These are phyloP conservation scores for Hortaea werneckii DNA, from an alignment of 2,329 filamentous ascomycete species.

Conservation along the genomic window DNA sequence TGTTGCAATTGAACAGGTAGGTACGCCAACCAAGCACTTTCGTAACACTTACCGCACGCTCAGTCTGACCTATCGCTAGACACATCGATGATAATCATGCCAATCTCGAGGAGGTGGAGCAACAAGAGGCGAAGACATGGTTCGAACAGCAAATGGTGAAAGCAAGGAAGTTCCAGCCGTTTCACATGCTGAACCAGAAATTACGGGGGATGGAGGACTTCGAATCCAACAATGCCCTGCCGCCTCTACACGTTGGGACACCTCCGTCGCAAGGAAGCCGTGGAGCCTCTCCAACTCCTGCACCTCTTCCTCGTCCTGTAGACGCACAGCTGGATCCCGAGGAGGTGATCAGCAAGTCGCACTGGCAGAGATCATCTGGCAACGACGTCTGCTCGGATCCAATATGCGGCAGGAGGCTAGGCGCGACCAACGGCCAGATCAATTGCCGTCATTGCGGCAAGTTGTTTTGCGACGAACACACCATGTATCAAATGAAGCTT, in stretches of 20 bases:
- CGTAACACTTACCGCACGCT: too few species aligned
- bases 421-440: constrained; percentile 69
- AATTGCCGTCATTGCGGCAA: constrained; percentile 91
- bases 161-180: constrained; percentile 83
- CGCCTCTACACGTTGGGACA: constrained; percentile 9
- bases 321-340: constrained; percentile 59
- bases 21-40: constrained; percentile 5
- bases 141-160: constrained; percentile 91
- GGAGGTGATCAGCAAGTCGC: constrained; percentile 73
- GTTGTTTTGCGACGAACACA: constrained; percentile 93
- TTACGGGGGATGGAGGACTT: constrained; percentile 87
- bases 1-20: constrained; percentile 80
- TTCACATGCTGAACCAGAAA: constrained; percentile 87
- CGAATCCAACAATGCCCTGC: constrained; percentile 68
- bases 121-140: constrained; percentile 94
- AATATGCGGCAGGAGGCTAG: constrained; percentile 68
- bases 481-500: constrained; percentile 99
- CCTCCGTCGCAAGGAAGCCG: constrained; percentile 11
- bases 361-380: constrained; percentile 73
- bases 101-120: constrained; percentile 76
- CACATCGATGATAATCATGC: constrained; percentile 84
- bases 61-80: constrained; percentile 30
- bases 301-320: constrained; percentile 22
- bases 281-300: constrained; percentile 19
- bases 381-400: constrained; percentile 82